These are phyloP conservation scores for Ophiostoma angusticollis DNA, from an alignment of 2,329 filamentous ascomycete genomes.

Conservation along the genomic window DNA sequence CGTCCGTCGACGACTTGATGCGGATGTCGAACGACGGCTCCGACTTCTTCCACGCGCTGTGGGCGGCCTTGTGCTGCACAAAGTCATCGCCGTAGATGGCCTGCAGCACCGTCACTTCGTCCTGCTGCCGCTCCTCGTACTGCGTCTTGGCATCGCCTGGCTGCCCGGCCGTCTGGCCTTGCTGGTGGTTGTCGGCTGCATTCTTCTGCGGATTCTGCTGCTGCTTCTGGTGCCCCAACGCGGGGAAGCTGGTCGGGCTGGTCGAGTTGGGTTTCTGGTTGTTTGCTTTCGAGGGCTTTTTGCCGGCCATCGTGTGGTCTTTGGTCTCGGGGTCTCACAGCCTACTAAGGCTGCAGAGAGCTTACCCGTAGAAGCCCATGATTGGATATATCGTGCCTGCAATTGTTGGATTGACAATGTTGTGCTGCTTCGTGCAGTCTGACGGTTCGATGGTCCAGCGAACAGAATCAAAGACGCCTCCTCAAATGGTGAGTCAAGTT, in stretches of 20 bases:
- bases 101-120: constrained; percentile 74
- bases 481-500: no score
- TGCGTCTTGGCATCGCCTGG: constrained; percentile 36
- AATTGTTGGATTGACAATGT: no score
- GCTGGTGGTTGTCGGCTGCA: constrained; percentile 2
- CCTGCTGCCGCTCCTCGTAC: constrained; percentile 74
- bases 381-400: background rate
- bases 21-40: constrained; percentile 73
- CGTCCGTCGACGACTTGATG: constrained; percentile 60
- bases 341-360: constrained; percentile 34
- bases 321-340: constrained; percentile 28
- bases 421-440: no score
- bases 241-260: constrained; percentile 37
- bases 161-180: constrained; percentile 13
- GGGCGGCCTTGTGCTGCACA: constrained; percentile 54
- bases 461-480: no score
- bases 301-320: constrained; percentile 38
- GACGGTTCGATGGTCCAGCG: no score
- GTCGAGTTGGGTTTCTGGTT: constrained; percentile 28
- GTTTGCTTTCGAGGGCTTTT: constrained; percentile 29
- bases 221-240: constrained; percentile 28
- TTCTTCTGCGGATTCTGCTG: constrained; percentile 8
- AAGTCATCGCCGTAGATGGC: constrained; percentile 90
- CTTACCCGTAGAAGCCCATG: constrained; percentile 35
- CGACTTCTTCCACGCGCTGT: constrained; percentile 80